These are phyloP conservation scores for Septoria petroselini DNA, from an alignment of 2,329 filamentous ascomycete genomes.

Conservation along the genomic window DNA sequence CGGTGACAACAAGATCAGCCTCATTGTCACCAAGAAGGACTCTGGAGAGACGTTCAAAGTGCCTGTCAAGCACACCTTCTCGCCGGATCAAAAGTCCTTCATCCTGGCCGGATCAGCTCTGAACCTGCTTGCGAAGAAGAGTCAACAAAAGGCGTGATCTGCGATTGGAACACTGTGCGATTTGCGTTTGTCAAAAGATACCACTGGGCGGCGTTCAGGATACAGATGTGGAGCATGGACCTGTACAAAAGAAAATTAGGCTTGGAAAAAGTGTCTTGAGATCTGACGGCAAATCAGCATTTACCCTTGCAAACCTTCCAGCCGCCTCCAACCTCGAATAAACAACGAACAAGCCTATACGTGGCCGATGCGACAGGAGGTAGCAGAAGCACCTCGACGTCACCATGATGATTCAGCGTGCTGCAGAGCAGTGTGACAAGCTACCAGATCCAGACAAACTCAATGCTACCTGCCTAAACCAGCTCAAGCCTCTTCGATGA, in stretches of 20 bases:
- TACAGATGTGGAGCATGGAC: background rate
- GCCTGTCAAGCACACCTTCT: slow-evolving; percentile 82
- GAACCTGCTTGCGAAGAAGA: slow-evolving; percentile 75
- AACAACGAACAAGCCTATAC: no score
- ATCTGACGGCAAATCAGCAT: no score
- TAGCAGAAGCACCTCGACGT: no score
- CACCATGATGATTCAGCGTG: background rate
- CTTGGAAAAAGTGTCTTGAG: background rate
- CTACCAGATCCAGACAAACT: no score
- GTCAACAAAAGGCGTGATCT: slow-evolving; percentile 19
- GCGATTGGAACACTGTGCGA: background rate
- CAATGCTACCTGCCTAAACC: no score
- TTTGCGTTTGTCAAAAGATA: background rate
- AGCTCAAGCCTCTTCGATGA: no score
- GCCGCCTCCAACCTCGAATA: no score
- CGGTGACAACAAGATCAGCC: slow-evolving; percentile 71
- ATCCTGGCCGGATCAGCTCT: slow-evolving; percentile 90
- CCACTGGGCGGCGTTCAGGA: slow-evolving; percentile 4
- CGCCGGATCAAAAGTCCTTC: slow-evolving; percentile 84
- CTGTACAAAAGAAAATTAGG: slow-evolving; percentile 1
- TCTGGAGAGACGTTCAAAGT: slow-evolving; percentile 65
- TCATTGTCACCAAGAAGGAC: slow-evolving; percentile 51
- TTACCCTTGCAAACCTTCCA: slow-evolving; percentile 10
- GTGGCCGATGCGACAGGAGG: background rate
- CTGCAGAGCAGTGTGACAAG: slow-evolving; percentile 26